Base-by-base conservation (phyloP, 1,284 basidiomycete genomes). In the Heliocybe sulcata region DNA sequence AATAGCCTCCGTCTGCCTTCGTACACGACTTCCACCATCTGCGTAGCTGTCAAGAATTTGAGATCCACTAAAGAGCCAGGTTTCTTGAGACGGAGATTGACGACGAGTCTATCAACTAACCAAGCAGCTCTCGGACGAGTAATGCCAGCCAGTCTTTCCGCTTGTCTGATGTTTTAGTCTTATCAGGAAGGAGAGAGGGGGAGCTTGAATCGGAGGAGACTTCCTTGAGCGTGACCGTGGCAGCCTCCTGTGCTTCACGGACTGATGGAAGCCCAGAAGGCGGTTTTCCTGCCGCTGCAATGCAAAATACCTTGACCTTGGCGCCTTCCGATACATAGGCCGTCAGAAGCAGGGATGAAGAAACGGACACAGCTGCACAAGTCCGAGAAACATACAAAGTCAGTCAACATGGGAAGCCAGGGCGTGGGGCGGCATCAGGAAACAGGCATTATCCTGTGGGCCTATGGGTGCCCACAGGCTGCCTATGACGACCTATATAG, bases 71-170 rank as follows among this genome's bases (percentile, higher is more conserved):
- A 14, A 50, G 35, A 59, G 52, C n/a, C 58, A 54, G 33, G 50
- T 55, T 49, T 56, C 35, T 61, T 59, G 56, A 57, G 56, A 29
- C 23, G n/a, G 38, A 16, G 3, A 6, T 42, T 20, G 19, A 42
- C 6, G 45, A 53, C 55, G 19, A 53, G 52, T 59, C 25, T 33
- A 45, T 35, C 42, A 31, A 35, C 77, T 55, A 57, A 85, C 86
- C 81, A 55, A 88, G 69, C 51, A 73, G 66, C 69, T 90, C 87
- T 55, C 82, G 77, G 53, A 86, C 65, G 25, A 83, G 68, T 12
- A 89, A 69, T 48, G 68, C 65, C n/a, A 90, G 75, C 87, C 88
- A 91, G 64, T 87, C 80, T 54, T 72, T 72, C 56, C 71, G 72
- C 61, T 77, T 77, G 16, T 67, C 63, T 19, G 55, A 49, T 54